Conservation (phyloP, 345 rosid genomes). For the Eucalyptus viminalis region DNA sequence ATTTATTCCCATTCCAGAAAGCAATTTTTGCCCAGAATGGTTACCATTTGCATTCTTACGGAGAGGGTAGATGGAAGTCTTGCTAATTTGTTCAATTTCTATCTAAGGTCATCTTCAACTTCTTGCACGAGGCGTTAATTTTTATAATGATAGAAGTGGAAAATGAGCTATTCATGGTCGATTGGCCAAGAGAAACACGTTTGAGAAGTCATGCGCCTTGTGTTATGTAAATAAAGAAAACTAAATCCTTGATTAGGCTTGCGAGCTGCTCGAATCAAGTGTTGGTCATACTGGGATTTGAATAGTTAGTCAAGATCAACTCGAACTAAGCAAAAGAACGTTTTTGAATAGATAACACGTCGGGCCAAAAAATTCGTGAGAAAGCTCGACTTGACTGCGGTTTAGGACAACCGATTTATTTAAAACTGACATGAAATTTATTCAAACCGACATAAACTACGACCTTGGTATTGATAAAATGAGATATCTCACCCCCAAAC, state of each 20-base stretch:
- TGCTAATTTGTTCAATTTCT: background rate
- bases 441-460: too few relatives aligned
- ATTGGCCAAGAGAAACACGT: background rate
- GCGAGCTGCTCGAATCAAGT: background rate
- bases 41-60: too few relatives aligned
- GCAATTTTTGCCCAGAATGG: too few relatives aligned
- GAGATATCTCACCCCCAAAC: too few relatives aligned
- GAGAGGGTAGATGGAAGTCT: background rate
- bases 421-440: too few relatives aligned
- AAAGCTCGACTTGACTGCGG: background rate
- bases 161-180: background rate
- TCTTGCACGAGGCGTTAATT: background rate
- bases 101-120: background rate
- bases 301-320: background rate
- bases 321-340: background rate
- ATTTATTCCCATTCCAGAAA: too few relatives aligned
- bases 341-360: background rate
- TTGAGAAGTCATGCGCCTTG: background rate
- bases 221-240: background rate
- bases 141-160: background rate
- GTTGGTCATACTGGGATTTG: too few relatives aligned
- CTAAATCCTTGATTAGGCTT: background rate
- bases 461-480: too few relatives aligned
- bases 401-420: background rate
- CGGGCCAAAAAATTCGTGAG: background rate